Evolutionary conservation across 2,329 filamentous ascomycete genomes (phyloP).

Genomic region (Scedosporium aurantiacum): DNA sequence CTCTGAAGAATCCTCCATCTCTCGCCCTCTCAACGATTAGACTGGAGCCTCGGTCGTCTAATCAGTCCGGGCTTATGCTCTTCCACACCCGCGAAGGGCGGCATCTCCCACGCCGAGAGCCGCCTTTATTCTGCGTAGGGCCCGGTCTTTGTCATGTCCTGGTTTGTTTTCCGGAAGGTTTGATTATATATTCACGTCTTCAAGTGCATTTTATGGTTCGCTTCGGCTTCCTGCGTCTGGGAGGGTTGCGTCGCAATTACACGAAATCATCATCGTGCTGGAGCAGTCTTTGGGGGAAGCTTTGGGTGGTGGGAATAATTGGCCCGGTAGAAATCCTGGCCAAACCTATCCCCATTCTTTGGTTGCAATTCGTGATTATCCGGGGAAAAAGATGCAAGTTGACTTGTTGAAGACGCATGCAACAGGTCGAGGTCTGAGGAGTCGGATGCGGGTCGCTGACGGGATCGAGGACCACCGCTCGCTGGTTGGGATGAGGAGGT

Average conservation of each 20-base stretch:
- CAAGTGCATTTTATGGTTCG: not conserved
- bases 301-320: not conserved
- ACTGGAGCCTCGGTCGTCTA: not conserved
- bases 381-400: too few relatives aligned
- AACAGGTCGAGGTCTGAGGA: too few relatives aligned
- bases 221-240: not conserved
- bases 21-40: not conserved
- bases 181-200: not conserved
- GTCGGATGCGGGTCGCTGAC: too few relatives aligned
- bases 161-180: not conserved
- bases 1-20: not conserved
- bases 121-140: not conserved
- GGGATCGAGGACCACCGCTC: not conserved
- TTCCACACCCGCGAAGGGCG: not conserved
- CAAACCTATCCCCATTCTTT: too few relatives aligned
- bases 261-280: not conserved
- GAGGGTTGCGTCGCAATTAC: not conserved
- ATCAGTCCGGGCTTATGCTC: not conserved
- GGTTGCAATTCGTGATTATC: too few relatives aligned
- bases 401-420: too few relatives aligned
- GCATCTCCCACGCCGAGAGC: not conserved
- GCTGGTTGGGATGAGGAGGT: not conserved
- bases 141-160: not conserved
- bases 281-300: not conserved
- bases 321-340: not conserved